Evolutionary conservation across 192 early-diverging fungal species (phyloP), one percentile per base, ranked within the genome.

Genomic region (Backusella tarrabulga): DNA sequence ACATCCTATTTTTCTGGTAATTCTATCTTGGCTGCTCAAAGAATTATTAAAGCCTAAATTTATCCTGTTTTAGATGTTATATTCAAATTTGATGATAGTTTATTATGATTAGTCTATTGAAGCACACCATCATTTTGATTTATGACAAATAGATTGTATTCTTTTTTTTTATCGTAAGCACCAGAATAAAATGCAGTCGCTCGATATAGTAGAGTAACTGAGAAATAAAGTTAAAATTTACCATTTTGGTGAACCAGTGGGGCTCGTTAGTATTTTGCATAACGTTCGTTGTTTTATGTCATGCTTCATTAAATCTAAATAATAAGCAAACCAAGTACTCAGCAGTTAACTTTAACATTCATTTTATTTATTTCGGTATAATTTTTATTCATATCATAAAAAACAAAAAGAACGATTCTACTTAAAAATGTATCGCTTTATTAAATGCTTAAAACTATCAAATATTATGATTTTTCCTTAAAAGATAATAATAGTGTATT

Each of bases 401-500:
- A 26, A 23, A 56, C 6, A 23, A 26, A 8, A 63, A 29, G 23
- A 60, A 60, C 12, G 12, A 60, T 3, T 60, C 56, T 23, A 60
- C 56, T 60, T 60, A 60, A 26, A 32, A 60, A 19, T 50, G 8
- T 26, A 60, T 60, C 23, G 56, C 56, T 60, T 60, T 60, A 60
- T 60, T 60, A 60, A 60, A 60, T 63, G 56, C 56, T 63, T 63
- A 63, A 29, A 63, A 63, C 23, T 63, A 63, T 63, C 56, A 63
- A 63, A 63, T 63, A 63, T 12, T 63, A 12, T 26, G 56, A 23
- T 63, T 63, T 63, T 63, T 63, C 56, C 56, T 63, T 63, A 29
- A 63, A 63, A 63, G 56, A 63, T 63, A 63, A 63, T 63, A 63
- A 63, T 29, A 56, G 7, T 56, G 23, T 63, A 63, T 68, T 81